Conservation (phyloP, 306 rosid genomes). For the Begonia peltatifolia region DNA sequence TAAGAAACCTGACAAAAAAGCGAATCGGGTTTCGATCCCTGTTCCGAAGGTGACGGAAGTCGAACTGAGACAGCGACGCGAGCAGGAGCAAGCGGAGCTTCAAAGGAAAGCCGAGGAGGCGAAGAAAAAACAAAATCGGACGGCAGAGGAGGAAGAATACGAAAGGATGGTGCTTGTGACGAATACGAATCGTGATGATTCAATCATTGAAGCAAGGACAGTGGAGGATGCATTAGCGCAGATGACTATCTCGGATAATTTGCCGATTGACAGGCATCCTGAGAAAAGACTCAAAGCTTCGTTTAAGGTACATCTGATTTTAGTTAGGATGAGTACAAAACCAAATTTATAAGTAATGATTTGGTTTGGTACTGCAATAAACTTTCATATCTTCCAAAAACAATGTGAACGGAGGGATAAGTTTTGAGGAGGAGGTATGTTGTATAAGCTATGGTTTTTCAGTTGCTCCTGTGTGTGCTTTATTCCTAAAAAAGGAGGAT, state of each 20-base stretch:
- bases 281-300: slow-evolving; percentile 94
- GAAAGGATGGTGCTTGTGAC: slow-evolving; percentile 72
- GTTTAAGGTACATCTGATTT: slow-evolving; percentile 39
- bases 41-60: slow-evolving; percentile 83
- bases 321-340: too few relatives aligned
- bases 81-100: slow-evolving; percentile 54
- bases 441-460: too few relatives aligned
- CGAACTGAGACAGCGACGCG: slow-evolving; percentile 43
- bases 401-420: too few relatives aligned
- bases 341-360: too few relatives aligned
- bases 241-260: slow-evolving; percentile 39
- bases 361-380: too few relatives aligned
- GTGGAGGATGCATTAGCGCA: slow-evolving; percentile 76
- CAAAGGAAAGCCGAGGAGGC: slow-evolving; percentile 50
- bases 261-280: slow-evolving; percentile 80
- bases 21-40: slow-evolving; percentile 59
- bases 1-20: slow-evolving; percentile 82
- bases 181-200: slow-evolving; percentile 79
- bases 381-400: too few relatives aligned
- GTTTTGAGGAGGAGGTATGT: too few relatives aligned
- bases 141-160: slow-evolving; percentile 90
- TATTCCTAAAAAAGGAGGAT: too few relatives aligned
- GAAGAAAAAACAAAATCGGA: slow-evolving; percentile 52
- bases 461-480: too few relatives aligned
- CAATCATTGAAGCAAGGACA: slow-evolving; percentile 62